Percentiles rank a stretch among this genome's conserved stretches.
phyloP scores from a whole-genome alignment of 2,329 filamentous ascomycete species.

The Myrmaecium sp. region DNA sequence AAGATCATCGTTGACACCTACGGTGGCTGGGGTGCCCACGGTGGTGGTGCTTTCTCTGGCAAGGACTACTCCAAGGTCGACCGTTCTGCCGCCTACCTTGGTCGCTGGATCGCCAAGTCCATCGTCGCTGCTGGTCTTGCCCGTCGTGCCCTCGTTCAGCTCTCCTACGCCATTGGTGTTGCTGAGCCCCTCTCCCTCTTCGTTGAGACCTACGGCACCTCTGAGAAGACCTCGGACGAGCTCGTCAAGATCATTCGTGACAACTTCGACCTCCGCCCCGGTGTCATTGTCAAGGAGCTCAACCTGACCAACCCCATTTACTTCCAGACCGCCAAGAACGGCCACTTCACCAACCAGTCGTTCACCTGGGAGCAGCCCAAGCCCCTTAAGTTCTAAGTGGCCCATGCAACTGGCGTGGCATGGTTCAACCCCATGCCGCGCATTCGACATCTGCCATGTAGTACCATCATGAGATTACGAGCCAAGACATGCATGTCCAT shows the following conservation, averaged over 20 bases:
- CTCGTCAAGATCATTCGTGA: conserved; percentile 84
- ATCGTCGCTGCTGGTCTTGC: conserved; percentile 77
- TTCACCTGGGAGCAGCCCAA: conserved; percentile 99
- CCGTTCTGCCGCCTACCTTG: conserved; percentile 92
- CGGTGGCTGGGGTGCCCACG: conserved; percentile 98
- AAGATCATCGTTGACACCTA: conserved; percentile 99
- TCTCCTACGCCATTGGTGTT: conserved; percentile 98
- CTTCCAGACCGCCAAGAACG: conserved; percentile 97
- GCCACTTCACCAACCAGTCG: conserved; percentile 96
- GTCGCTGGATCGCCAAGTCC: conserved; percentile 98
- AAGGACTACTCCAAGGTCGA: conserved; percentile 99
- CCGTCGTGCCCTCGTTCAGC: conserved; percentile 87
- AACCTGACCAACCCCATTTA: conserved; percentile 94
- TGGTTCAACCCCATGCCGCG: conserved; percentile 22
- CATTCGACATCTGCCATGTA: too few species aligned
- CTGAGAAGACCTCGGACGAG: conserved; percentile 73
- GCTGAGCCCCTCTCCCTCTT: conserved; percentile 95
- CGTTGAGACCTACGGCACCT: conserved; percentile 95
- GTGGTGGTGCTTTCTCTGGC: conserved; percentile 98
- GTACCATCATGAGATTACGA: conserved; percentile 15
- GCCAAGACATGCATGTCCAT: conserved; percentile 21
- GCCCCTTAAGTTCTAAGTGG: conserved; percentile 68
- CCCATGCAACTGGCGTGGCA: conserved; percentile 15
- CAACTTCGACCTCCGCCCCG: conserved; percentile 96
- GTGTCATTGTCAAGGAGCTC: conserved; percentile 96